Conservation (phyloP, 257 asterid species). For the Solanum chmielewskii region DNA sequence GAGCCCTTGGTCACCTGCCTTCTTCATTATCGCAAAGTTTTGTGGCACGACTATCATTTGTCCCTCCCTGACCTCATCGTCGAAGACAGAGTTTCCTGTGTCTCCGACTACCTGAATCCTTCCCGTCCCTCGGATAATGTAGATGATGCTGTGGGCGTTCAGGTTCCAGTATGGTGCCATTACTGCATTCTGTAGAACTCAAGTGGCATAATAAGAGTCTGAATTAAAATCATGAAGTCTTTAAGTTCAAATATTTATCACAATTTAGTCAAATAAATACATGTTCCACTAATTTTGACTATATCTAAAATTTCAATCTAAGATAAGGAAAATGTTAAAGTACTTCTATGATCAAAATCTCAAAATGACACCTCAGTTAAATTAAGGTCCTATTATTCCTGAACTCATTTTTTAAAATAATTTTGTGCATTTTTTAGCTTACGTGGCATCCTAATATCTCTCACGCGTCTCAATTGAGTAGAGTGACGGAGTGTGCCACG, state of each 20-base stretch:
- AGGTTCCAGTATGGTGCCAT: slow-evolving; percentile 42
- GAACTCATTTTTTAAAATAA: no score
- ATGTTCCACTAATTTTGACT: not conserved
- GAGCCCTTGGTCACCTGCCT: slow-evolving; percentile 42
- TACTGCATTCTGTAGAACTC: slow-evolving; percentile 31
- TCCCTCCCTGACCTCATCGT: slow-evolving; percentile 32
- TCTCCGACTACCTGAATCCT: slow-evolving; percentile 49
- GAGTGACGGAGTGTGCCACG: no score
- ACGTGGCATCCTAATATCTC: no score
- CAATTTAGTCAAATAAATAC: not conserved
- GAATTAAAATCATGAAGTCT: not conserved
- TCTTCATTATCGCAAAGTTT: slow-evolving; percentile 39
- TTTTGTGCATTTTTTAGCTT: no score
- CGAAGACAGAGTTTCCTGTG: slow-evolving; percentile 30
- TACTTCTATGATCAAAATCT: no score
- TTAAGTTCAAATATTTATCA: not conserved
- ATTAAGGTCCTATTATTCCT: no score
- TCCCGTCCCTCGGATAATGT: slow-evolving; percentile 36
- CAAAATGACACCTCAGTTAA: no score
- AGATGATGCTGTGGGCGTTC: slow-evolving; percentile 37
- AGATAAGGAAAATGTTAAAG: no score
- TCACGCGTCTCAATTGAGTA: no score
- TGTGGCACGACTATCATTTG: slow-evolving; percentile 54
- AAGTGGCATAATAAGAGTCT: not conserved
- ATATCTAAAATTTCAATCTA: not conserved